Evolutionary conservation across 257 asterid species (phyloP), one percentile per base, ranked within the genome.

Genomic region (Petunia secreta): DNA sequence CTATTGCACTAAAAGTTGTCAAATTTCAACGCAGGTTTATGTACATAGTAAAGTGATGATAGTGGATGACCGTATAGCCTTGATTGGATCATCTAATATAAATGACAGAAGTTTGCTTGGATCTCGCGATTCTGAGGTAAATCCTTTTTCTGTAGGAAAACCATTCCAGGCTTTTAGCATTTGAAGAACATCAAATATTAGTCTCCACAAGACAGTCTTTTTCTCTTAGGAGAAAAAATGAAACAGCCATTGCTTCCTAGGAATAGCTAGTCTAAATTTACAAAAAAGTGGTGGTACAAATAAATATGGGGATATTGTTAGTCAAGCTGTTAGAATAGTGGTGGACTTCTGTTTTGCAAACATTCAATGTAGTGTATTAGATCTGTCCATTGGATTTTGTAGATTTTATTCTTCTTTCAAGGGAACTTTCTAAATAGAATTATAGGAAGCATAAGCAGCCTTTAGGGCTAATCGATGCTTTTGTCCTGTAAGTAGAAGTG

Each of bases 11-110:
- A 48, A 73, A 71, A 50, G 13, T 37, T 5, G 15, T 52, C 41
- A 16, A 16, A 64, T 78, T 68, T 79, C 53, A 44, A 2, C 62
- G 76, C 86, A 93, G 99, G 89, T 95, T 53, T 95, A 95, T 77
- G 99, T 95, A 73, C 99, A 95, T 80, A 95, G 99, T 80, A 95
- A 95, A 91, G 93, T 95, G 80, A 95, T 95, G 98, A 91, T 95
- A 82, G 88, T 93, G 57, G 99, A 95, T 87, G 99, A 95, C 80
- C 92, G 89, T 1, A 80, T 89, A 85, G 86, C 97, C 75, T 80
- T 95, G 85, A 73, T 95, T 76, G 99, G 99, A 65, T 95, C 99
- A 67, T 91, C 98, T 62, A 95, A 95, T 87, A 90, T 95, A 79
- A 95, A 95, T 66, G 99, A 95, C 85, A 95, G 99, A 86, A 95